Base-by-base conservation (phyloP, 768 basidiomycete genomes). In the Pleurotus tuoliensis region DNA sequence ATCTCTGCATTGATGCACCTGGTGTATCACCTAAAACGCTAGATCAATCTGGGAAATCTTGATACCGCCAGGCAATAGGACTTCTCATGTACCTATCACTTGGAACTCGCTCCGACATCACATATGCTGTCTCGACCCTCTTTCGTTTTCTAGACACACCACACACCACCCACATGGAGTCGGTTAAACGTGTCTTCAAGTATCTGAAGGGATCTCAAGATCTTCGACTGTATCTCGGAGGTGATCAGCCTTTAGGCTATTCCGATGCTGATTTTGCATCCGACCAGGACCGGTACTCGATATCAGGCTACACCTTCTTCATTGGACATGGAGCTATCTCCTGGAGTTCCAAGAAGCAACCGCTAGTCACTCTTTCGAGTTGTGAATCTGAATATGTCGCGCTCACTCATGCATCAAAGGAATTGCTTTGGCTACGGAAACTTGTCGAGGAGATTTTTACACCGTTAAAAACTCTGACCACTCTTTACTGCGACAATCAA, bases 91-190 rank as follows among this genome's bases (percentile, higher is more conserved):
- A 71, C 51, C 46, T 63, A 15, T 55, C 63, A 2, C 56, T 65
- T 5, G 60, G 59, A 7, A 70, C 65, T 2, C 56, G 63, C 22
- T 68, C 73, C 6, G 66, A 73, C 48, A 69, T 71, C 24, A 47
- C 64, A 4, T 73, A 63, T 52, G 56, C 71, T 4, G 56, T 66
- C 3, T 60, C 53, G 1, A 61, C 55, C 3, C 60, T 70, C 1
- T 59, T 63, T 1, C 67, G 67, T 25, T 70, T 59, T 53, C 27
- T 63, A 1, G 61, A 61, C 11, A 59, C 62, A 13, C 69, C 67
- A 12, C 57, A 55, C 2, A 37, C 11, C 18, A 58, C 57, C 3
- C 74, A 73, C 53, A 59, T 59, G 53, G 58, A 58, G 6, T 69
- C 67, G 1, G 53, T 60, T 11, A 66, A 68, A 45, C 58, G 59